A percentile compares a stretch with the other conserved stretches of the same genome.
Evolutionary conservation across 1,139 yeast genomes (phyloP).

Genomic region (Pneumocystis carinii): DNA sequence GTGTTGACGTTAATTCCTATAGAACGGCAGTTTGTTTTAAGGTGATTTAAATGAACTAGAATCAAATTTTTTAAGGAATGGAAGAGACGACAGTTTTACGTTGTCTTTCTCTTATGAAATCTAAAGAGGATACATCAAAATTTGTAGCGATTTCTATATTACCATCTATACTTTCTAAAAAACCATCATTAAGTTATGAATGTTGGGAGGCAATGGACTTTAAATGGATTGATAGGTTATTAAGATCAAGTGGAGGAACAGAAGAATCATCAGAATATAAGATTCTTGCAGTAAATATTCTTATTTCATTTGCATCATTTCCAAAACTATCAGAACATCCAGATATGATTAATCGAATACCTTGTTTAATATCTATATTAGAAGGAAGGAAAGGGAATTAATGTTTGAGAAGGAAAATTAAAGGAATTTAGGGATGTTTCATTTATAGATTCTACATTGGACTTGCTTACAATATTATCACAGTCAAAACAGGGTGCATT

Average conservation of each 20-base stretch:
- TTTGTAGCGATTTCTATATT: conserved; percentile 9
- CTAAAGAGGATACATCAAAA: conserved; percentile 7
- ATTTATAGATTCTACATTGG: background rate
- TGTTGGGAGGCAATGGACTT: conserved; percentile 6
- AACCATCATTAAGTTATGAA: background rate
- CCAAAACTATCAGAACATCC: background rate
- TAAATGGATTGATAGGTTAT: conserved; percentile 5
- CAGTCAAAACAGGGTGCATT: background rate
- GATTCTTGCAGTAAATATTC: conserved; percentile 5
- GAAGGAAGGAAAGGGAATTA: background rate
- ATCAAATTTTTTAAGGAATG: background rate
- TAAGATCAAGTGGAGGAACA: background rate
- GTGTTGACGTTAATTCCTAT: background rate
- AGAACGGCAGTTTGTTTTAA: background rate
- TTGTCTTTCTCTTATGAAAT: conserved; percentile 6
- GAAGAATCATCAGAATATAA: conserved; percentile 2
- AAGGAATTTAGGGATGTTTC: background rate
- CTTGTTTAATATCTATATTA: background rate
- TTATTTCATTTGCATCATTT: conserved; percentile 3
- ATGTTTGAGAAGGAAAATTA: background rate
- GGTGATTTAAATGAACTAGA: background rate
- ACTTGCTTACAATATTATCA: background rate
- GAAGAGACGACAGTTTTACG: background rate
- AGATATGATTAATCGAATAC: conserved; percentile 3
- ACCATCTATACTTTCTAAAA: conserved; percentile 3